phyloP scores from a whole-genome alignment of 75 land plant species.

The Ceratopteris richardii region DNA sequence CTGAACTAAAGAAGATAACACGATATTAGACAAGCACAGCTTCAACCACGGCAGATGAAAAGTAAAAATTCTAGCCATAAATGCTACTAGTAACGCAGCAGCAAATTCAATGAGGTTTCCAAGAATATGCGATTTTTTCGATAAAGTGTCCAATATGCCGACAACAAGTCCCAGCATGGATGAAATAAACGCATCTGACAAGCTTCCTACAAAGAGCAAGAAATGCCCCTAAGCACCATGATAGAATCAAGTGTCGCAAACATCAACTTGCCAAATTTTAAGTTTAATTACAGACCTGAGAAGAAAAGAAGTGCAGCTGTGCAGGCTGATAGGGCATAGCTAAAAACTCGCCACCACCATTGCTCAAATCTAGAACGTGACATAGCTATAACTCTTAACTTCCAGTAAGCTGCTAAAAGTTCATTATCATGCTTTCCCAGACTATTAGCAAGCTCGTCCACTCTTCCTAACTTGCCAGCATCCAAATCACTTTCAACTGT shows the following conservation, averaged over 20 bases:
- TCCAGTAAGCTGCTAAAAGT: conserved; percentile 19
- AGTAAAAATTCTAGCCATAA: conserved; percentile 13
- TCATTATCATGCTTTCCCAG: conserved; percentile 23
- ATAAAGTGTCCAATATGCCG: conserved; percentile 20
- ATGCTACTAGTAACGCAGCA: conserved; percentile 23
- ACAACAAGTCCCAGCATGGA: conserved; percentile 18
- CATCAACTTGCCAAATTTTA: neutral
- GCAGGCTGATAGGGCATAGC: conserved; percentile 26
- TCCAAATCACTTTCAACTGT: conserved; percentile 31
- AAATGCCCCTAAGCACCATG: neutral
- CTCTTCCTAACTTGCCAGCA: conserved; percentile 28
- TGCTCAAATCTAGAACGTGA: conserved; percentile 22
- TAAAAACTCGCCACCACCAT: conserved; percentile 28
- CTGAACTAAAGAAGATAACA: conserved; percentile 26
- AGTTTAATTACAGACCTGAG: conserved; percentile 9
- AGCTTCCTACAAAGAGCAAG: conserved; percentile 14
- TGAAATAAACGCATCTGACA: conserved; percentile 22
- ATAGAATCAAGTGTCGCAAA: neutral
- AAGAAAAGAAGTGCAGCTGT: conserved; percentile 32
- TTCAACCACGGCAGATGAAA: conserved; percentile 9
- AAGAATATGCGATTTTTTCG: conserved; percentile 14
- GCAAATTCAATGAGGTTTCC: conserved; percentile 23
- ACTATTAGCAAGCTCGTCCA: conserved; percentile 27
- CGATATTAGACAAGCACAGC: conserved; percentile 21
- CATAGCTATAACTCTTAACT: conserved; percentile 25